phyloP scores from a whole-genome alignment of 306 rosid genomes.

The Alnus glutinosa region DNA sequence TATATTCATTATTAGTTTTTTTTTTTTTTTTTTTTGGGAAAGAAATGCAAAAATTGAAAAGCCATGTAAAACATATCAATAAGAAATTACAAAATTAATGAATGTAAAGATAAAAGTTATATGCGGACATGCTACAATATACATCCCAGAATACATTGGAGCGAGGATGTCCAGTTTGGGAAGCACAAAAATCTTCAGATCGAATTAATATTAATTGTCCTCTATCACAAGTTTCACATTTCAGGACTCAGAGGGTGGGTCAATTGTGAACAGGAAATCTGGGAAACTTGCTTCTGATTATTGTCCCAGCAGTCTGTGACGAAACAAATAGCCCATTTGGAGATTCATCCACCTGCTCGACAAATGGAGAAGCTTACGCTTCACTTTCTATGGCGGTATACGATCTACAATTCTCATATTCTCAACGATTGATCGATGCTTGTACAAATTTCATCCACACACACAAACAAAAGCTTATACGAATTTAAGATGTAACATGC shows the following conservation, averaged over 20 bases:
- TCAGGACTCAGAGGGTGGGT: background rate
- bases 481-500: background rate
- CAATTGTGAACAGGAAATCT: slow-evolving; percentile 9
- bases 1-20: no score
- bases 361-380: slow-evolving; percentile 15
- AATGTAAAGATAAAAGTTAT: no score
- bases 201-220: no score
- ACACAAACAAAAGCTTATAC: background rate
- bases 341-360: slow-evolving; percentile 14
- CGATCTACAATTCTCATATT: background rate
- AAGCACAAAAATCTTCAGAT: no score
- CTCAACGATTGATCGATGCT: background rate
- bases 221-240: background rate
- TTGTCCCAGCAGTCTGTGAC: slow-evolving; percentile 10
- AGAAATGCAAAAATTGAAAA: no score
- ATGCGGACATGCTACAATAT: no score
- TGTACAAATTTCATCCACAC: background rate
- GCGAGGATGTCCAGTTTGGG: no score
- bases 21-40: no score
- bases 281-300: slow-evolving; percentile 14
- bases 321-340: slow-evolving; percentile 12
- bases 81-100: no score
- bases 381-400: slow-evolving; percentile 12
- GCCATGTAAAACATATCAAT: no score
- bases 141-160: no score